Evolutionary conservation across 495 filamentous ascomycete species (phyloP).

Genomic region (Geopyxis carbonaria): DNA sequence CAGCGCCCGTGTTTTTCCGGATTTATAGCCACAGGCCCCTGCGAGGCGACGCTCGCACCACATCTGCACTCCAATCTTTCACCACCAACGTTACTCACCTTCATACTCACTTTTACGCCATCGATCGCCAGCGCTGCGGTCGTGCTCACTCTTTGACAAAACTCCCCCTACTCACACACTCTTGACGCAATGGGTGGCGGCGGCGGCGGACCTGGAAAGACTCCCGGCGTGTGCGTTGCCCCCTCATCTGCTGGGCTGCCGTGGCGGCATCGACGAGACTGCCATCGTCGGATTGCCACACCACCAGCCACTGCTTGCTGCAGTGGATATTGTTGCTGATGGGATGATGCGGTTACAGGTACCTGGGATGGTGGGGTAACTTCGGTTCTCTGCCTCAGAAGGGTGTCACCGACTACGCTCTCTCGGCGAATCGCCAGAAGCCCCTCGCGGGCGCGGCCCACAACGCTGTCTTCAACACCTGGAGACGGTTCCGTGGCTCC

Average conservation of each 20-base stretch:
- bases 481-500: conserved; percentile 39
- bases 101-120: no score
- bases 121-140: no score
- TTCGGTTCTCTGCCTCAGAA: conserved; percentile 50
- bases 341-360: no score
- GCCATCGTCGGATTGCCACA: neutral
- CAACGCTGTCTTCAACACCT: conserved; percentile 41
- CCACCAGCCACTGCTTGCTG: no score
- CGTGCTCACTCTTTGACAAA: no score
- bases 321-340: conserved; percentile 25
- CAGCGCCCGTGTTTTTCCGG: no score
- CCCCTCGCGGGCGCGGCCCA: conserved; percentile 44
- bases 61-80: no score
- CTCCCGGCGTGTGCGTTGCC: conserved; percentile 53
- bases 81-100: no score
- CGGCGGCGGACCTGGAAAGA: conserved; percentile 26
- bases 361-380: conserved; percentile 67
- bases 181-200: conserved; percentile 54
- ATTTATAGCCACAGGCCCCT: no score
- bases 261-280: neutral
- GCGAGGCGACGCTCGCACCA: no score
- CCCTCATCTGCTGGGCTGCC: conserved; percentile 10
- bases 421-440: conserved; percentile 48
- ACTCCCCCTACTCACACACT: conserved; percentile 29
- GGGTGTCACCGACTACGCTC: conserved; percentile 41